A percentile compares a stretch with the other conserved stretches of the same genome.
These are phyloP conservation scores for Quercus dentata DNA, from an alignment of 306 rosid genomes.

Conservation along the genomic window DNA sequence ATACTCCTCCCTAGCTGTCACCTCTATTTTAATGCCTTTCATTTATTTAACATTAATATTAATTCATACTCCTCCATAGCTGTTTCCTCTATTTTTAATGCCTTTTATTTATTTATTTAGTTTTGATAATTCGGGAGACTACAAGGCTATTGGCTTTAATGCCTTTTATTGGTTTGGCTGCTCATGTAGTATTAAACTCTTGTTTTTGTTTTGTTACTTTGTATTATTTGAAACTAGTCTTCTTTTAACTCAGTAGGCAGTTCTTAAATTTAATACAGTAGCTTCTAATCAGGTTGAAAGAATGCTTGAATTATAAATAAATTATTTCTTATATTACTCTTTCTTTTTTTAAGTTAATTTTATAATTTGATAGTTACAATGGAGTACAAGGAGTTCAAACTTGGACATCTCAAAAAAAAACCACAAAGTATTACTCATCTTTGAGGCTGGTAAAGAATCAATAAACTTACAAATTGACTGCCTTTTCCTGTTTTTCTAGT, in stretches of 20 bases:
- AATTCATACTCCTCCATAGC: background rate
- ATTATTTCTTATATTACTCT: background rate
- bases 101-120: background rate
- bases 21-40: background rate
- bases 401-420: no score
- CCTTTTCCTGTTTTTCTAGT: conserved; percentile 7
- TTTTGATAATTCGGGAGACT: no score
- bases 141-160: background rate
- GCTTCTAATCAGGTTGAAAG: background rate
- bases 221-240: no score
- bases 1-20: background rate
- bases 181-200: background rate
- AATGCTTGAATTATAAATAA: background rate
- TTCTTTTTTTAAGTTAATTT: background rate
- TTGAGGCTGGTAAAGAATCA: conserved; percentile 3
- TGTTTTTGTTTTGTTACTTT: no score
- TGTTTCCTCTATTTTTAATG: background rate
- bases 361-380: no score
- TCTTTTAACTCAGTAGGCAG: no score
- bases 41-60: background rate
- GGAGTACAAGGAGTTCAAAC: no score
- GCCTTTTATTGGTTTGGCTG: background rate
- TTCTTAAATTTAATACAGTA: no score
- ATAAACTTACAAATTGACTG: background rate
- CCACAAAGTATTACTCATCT: background rate